These are phyloP conservation scores for Fraxinus pennsylvanica DNA, from an alignment of 257 asterid genomes.

Conservation along the genomic window DNA sequence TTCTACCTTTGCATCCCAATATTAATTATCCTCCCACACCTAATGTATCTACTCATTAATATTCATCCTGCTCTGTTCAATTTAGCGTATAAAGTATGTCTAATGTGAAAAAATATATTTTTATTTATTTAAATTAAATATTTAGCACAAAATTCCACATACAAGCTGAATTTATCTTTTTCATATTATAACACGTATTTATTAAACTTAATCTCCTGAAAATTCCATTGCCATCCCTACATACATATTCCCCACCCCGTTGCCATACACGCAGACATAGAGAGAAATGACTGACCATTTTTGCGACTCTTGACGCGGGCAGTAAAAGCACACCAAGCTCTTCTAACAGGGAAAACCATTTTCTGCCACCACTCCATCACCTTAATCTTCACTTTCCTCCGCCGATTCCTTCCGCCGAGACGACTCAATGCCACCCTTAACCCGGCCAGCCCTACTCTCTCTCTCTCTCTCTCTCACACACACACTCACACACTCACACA, in stretches of 20 bases:
- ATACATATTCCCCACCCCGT: neutral
- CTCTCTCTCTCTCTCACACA: neutral
- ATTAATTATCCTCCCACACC: neutral
- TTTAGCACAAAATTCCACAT: no score
- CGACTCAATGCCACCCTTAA: conserved; percentile 52
- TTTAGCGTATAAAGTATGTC: no score
- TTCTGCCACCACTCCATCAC: conserved; percentile 78
- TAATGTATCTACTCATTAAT: neutral
- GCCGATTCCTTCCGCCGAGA: conserved; percentile 57
- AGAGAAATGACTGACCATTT: conserved; percentile 43
- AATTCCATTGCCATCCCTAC: neutral
- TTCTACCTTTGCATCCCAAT: neutral
- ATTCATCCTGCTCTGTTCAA: neutral
- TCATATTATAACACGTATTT: no score
- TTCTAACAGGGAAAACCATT: conserved; percentile 73
- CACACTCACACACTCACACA: neutral
- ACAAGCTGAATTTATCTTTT: no score
- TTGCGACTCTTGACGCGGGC: conserved; percentile 64
- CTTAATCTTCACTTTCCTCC: conserved; percentile 59
- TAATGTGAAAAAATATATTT: neutral
- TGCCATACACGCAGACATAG: no score
- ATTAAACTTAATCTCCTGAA: no score
- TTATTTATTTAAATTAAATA: no score
- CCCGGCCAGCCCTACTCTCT: conserved; percentile 67
- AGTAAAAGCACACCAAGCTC: conserved; percentile 67